These are phyloP conservation scores for Saitozyma podzolica DNA, from an alignment of 768 basidiomycete species.

Conservation along the genomic window DNA sequence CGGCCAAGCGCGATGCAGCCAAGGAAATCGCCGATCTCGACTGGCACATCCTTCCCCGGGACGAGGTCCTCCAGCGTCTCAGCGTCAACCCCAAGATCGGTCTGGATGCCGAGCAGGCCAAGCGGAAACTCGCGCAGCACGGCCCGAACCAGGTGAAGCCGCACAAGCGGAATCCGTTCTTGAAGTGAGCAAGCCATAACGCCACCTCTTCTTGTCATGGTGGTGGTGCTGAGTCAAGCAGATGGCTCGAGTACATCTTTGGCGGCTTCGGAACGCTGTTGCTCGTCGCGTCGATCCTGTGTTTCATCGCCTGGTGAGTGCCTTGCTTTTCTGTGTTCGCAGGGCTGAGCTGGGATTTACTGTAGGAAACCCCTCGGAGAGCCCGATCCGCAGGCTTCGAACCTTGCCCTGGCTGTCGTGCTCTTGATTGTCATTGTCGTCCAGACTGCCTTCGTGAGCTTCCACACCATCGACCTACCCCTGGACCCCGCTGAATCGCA, in stretches of 20 bases:
- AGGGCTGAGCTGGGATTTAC: background rate
- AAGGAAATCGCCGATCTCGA: constrained; percentile 55
- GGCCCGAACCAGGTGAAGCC: constrained; percentile 62
- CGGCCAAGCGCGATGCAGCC: constrained; percentile 24
- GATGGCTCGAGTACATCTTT: constrained; percentile 59
- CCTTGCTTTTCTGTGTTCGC: background rate
- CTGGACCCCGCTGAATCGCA: constrained; percentile 7
- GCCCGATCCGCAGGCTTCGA: constrained; percentile 59
- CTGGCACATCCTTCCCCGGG: constrained; percentile 57
- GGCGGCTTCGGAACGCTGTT: constrained; percentile 64
- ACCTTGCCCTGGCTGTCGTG: constrained; percentile 65
- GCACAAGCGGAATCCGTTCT: constrained; percentile 57
- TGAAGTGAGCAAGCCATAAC: constrained; percentile 52
- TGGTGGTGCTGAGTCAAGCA: constrained; percentile 11
- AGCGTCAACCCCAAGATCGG: constrained; percentile 57
- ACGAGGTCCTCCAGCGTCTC: constrained; percentile 57
- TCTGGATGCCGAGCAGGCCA: constrained; percentile 59
- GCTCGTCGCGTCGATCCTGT: constrained; percentile 61
- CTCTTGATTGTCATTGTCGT: constrained; percentile 56
- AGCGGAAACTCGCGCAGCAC: constrained; percentile 56
- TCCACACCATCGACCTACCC: background rate
- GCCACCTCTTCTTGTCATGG: background rate
- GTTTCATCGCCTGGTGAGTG: constrained; percentile 59
- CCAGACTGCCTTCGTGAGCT: constrained; percentile 39
- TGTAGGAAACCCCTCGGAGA: constrained; percentile 64